Evolutionary conservation across 148 eudicot genomes (phyloP).

Genomic region (Pouteria glomerata): DNA sequence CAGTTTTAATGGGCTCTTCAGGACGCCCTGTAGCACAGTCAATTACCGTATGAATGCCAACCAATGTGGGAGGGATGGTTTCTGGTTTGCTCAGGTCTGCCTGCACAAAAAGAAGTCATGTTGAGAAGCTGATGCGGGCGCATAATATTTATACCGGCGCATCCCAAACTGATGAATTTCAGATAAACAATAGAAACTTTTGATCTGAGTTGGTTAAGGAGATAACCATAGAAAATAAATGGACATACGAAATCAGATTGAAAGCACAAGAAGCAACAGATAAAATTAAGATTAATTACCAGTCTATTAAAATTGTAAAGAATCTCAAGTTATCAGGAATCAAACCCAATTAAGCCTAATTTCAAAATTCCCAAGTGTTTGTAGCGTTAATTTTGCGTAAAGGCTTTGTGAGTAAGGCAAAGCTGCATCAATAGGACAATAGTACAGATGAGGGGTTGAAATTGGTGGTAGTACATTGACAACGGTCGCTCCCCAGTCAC

Average conservation of each 20-base stretch:
- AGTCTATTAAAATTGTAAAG: neutral
- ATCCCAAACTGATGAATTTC: neutral
- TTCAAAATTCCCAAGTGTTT: slow-evolving; percentile 2
- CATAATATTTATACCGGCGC: neutral
- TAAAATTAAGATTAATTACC: neutral
- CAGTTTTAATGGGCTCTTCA: slow-evolving; percentile 97
- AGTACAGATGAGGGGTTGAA: neutral
- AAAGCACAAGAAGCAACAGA: neutral
- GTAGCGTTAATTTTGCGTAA: no score
- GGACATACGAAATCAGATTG: neutral
- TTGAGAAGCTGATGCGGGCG: neutral
- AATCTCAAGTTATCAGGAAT: neutral
- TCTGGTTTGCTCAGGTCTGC: slow-evolving; percentile 94
- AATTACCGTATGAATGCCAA: slow-evolving; percentile 86
- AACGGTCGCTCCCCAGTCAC: slow-evolving; percentile 98
- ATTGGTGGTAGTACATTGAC: slow-evolving; percentile 54
- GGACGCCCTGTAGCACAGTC: slow-evolving; percentile 99
- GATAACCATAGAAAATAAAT: neutral
- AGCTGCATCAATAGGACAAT: neutral
- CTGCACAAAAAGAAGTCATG: slow-evolving; percentile 38
- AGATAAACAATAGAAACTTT: neutral
- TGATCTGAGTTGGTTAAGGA: neutral
- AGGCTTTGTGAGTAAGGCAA: neutral
- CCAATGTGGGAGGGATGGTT: slow-evolving; percentile 90
- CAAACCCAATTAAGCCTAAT: neutral